A percentile compares a stretch with the other conserved stretches of the same genome.
phyloP scores from a whole-genome alignment of 352 stramenopile species.

The Globisporangium lucens region DNA sequence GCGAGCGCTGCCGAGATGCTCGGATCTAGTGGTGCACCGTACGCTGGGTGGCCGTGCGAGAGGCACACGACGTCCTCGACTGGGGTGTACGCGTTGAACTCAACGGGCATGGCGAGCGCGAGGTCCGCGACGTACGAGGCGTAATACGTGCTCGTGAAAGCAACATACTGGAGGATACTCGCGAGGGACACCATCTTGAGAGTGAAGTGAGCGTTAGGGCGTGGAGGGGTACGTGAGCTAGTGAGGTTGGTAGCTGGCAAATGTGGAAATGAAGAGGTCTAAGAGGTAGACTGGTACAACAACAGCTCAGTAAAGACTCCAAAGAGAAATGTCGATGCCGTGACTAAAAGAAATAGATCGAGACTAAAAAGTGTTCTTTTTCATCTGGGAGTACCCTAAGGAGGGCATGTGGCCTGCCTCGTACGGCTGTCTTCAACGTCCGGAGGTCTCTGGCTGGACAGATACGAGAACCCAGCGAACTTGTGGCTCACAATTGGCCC shows the following conservation, averaged over 20 bases:
- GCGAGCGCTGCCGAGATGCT: background rate
- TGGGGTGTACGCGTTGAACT: constrained; percentile 26
- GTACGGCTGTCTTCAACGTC: background rate
- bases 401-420: background rate
- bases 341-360: background rate
- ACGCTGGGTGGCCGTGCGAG: constrained; percentile 36
- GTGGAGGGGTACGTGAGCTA: background rate
- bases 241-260: background rate
- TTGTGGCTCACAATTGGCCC: background rate
- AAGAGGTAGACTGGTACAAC: no score
- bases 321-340: background rate
- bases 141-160: background rate
- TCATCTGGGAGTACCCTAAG: background rate
- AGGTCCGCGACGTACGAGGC: background rate
- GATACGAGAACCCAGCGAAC: background rate
- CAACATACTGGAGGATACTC: background rate
- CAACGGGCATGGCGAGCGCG: background rate
- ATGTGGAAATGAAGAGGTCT: constrained; percentile 1
- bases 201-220: background rate
- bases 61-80: constrained; percentile 23
- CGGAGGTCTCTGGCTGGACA: background rate
- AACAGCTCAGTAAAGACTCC: background rate
- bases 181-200: background rate
- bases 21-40: constrained; percentile 15
- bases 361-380: background rate